Evolutionary conservation across 139 green algal species (phyloP), one percentile per base, ranked within the genome.

Genomic region (Volvox africanus): DNA sequence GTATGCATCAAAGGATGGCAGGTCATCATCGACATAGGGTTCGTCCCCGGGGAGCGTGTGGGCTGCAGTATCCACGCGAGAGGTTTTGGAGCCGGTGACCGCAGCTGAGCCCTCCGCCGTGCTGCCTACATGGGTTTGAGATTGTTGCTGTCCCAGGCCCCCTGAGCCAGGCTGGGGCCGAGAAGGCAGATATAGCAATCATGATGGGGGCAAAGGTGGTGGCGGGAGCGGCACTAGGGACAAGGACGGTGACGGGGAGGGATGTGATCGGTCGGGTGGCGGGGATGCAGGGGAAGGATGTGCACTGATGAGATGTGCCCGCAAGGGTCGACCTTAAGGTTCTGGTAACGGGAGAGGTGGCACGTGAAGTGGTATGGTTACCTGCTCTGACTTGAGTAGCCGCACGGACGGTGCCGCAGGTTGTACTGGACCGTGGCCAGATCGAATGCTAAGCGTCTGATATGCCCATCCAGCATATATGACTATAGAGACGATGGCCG

Each of bases 401-500:
- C 78, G 36, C 16, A 84, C 78, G 37, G 37, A 65, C 21, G 78
- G 71, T 9, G 71, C 71, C 28, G 26, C 22, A 30, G 71, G 1
- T 18, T 30, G 71, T 32, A 20, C 26, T 2, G 71, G 24, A 1
- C 71, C 14, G 71, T 79, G 71, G 14, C 71, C 71, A 33, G 71
- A 79, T 16, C 71, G 71, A 32, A 79, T 79, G 22, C 37, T 67
- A 37, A 84, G 20, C 0, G 78, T 67, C 37, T 84, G 12, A 65
- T 61, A 65, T 2, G 78, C 36, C 78, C 78, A 84, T 17, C 78
- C 78, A 32, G 37, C 78, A 44, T 84, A 84, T 19, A 84, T 19
- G 78, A 84, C 78, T 22, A 84, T 84, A 22, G 37, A 84, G 24
- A 84, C 67, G 20, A 84, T 84, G 20, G 78, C 37, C 5, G 37